Base-by-base conservation (phyloP, 768 basidiomycete species). In the Rhizopogon salebrosus region DNA sequence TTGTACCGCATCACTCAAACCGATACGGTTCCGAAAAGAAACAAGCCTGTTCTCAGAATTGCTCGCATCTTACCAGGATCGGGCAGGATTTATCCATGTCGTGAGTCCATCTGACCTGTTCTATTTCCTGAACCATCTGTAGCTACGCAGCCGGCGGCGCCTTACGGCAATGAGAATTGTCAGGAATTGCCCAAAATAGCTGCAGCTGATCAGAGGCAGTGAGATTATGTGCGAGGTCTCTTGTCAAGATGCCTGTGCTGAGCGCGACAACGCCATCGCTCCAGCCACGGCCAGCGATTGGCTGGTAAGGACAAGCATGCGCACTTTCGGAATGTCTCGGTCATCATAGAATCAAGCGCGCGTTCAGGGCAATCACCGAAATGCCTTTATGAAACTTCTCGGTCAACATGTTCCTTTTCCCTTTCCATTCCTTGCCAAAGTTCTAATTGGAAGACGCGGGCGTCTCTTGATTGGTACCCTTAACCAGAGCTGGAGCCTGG, bases 381-480 rank as follows among this genome's bases (percentile, higher is more conserved):
- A 46, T 9, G 10, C 38, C 29, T 46, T 37, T 46, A 46, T 46
- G 45, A 46, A 34, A 46, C 45, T 46, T 46, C 45, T 34, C 45
- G 20, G 29, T 49, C 20, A 16, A 35, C 23, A 27, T 37, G 29
- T 52, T 50, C 23, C 48, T 26, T 27, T 27, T 37, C 24, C 52
- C 20, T 46, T 46, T 37, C 16, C 20, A 45, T 52, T 34, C 46
- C 49, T 46, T 42, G 27, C 23, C 42, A 22, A 51, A 42, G 31
- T 51, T 46, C 41, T 48, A 40, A 51, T 51, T 51, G 18, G 49
- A 51, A 38, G 52, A 38, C 35, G 31, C 41, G 51, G 54, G 54
- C 54, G 41, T 54, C 54, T 52, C 35, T 39, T 34, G 39, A 48
- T 31, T 34, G 34, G 41, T 34, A 51, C 23, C 43, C 26, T 48